Evolutionary conservation across 345 rosid species (phyloP), one percentile per base, ranked within the genome.

Genomic region (Jatropha curcas): DNA sequence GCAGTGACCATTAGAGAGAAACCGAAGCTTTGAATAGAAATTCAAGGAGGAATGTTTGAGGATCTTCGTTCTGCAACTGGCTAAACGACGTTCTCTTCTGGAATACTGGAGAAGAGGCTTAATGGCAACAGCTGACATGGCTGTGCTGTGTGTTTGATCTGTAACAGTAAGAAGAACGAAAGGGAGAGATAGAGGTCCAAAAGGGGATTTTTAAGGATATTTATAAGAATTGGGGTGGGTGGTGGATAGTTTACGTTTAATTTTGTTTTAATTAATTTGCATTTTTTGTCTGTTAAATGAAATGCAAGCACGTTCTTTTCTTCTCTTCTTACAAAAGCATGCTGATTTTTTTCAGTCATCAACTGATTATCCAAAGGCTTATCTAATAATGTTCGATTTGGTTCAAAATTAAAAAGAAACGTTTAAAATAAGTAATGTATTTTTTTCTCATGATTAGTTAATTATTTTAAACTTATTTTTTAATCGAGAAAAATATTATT

Each of bases 101-200:
- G 45, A 57, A 62, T 41, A 71, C 56, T 75, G 88, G 46, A 87
- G 83, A 37, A 88, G 64, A 50, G 87, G 82, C 75, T 85, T 68
- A 4, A 79, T 66, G 31, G 82, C 74, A 65, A 86, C 72, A 1
- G 89, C 75, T 57, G 91, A 85, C 94, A 89, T 78, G 2, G 20
- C 41, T 41, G 17, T 87, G 35, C 43, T 28, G 37, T 27, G 2
- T 43, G 14, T n/a, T 17, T 24, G 76, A 31, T 71, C 76, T n/a
- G 52, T 4, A 63, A 27, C 60, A 39, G n/a, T 17, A 6, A 10
- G 9, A 14, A 30, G 39, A 12, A 22, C 33, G 37, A 14, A 30
- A 51, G 16, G 20, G 64, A 8, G 55, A 9, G 7, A 9, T 13
- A 9, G 41, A 24, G 31, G n/a, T n/a, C n/a, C n/a, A 37, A 63